Conservation (phyloP, 345 rosid species). For the Dipteronia sinensis region DNA sequence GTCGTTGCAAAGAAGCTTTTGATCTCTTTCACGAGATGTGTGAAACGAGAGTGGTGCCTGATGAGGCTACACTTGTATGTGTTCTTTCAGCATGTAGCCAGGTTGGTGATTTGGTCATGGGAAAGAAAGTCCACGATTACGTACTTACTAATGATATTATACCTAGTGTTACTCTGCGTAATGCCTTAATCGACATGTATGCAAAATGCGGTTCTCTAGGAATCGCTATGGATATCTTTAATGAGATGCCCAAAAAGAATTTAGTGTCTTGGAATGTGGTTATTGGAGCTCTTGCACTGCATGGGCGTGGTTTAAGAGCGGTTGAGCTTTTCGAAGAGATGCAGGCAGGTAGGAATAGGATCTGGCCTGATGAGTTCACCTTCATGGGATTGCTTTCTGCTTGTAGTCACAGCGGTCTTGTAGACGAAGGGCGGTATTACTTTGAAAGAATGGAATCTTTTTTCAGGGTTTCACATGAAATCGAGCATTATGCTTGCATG, state of each 20-base stretch:
- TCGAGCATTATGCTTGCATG: constrained; percentile 45
- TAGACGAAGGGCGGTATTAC: constrained; percentile 30
- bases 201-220: constrained; percentile 20
- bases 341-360: constrained; percentile 21
- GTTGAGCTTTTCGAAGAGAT: constrained; percentile 31
- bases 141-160: background rate
- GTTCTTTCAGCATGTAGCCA: constrained; percentile 44
- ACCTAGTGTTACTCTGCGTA: constrained; percentile 19
- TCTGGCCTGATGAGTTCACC: constrained; percentile 36
- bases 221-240: constrained; percentile 34
- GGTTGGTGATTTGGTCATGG: constrained; percentile 38
- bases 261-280: constrained; percentile 40
- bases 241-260: constrained; percentile 27
- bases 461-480: constrained; percentile 25
- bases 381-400: constrained; percentile 44
- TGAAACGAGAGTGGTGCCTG: constrained; percentile 25
- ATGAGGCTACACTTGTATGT: constrained; percentile 38
- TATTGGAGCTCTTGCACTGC: constrained; percentile 35
- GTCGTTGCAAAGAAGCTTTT: constrained; percentile 28
- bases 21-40: constrained; percentile 33
- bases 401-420: constrained; percentile 46
- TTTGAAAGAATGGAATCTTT: constrained; percentile 28
- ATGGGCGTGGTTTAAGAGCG: constrained; percentile 37
- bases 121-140: constrained; percentile 29
- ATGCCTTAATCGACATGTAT: constrained; percentile 40